Conservation (phyloP, 1,284 basidiomycete species). For the Sanghuangporus baumii region DNA sequence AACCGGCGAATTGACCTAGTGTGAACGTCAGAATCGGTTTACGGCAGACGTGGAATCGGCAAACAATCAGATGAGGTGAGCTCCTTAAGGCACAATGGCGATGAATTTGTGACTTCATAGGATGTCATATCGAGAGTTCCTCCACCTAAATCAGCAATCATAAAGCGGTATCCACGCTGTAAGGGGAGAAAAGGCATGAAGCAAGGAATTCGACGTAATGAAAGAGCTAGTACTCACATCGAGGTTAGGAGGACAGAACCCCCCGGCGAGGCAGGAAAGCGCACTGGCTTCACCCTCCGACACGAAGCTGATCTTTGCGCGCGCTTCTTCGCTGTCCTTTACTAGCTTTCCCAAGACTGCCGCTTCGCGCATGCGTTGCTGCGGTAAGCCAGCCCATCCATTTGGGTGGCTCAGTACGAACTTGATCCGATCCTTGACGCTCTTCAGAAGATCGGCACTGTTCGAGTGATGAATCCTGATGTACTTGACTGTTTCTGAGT, state of each 20-base stretch:
- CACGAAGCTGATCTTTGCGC: constrained; percentile 65
- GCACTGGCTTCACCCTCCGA: constrained; percentile 75
- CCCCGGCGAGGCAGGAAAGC: constrained; percentile 48
- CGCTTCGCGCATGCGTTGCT: constrained; percentile 66
- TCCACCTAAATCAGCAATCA: constrained; percentile 73
- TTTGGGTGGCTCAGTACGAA: constrained; percentile 74
- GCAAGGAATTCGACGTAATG: neutral
- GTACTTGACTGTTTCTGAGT: constrained; percentile 61
- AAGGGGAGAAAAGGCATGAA: neutral
- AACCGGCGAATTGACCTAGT: constrained; percentile 68
- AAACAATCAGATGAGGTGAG: constrained; percentile 75
- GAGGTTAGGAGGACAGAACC: constrained; percentile 35
- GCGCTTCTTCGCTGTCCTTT: constrained; percentile 61
- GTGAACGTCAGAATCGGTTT: neutral
- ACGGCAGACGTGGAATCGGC: constrained; percentile 20
- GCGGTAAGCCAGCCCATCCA: constrained; percentile 76
- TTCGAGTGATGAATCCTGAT: constrained; percentile 71
- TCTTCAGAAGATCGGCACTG: constrained; percentile 54
- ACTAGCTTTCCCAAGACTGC: constrained; percentile 63
- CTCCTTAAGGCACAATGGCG: constrained; percentile 74
- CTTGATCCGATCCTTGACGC: constrained; percentile 41
- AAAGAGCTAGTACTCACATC: constrained; percentile 39
- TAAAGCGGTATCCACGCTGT: constrained; percentile 58
- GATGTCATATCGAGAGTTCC: constrained; percentile 76
- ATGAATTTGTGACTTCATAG: constrained; percentile 60